These are phyloP conservation scores for Sphaerulina musiva DNA, from an alignment of 2,329 filamentous ascomycete genomes.

Conservation along the genomic window DNA sequence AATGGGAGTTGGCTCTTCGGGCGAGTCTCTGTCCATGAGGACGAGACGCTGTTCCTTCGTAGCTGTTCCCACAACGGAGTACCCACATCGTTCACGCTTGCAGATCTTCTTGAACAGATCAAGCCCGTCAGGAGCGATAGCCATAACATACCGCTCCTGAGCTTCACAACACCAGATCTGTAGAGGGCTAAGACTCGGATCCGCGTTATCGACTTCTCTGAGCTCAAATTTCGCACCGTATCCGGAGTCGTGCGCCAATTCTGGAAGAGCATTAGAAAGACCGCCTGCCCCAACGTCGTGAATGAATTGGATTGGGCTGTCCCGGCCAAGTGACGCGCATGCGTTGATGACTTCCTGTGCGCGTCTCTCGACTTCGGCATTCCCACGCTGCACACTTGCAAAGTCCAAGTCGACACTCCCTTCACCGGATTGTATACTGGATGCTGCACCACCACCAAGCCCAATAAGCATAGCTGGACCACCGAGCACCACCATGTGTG, in stretches of 20 bases:
- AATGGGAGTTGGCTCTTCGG: constrained; percentile 68
- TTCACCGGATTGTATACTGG: constrained; percentile 80
- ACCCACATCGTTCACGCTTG: constrained; percentile 81
- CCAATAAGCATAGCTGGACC: constrained; percentile 97
- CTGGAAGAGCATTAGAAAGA: constrained; percentile 74
- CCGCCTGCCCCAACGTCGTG: constrained; percentile 96
- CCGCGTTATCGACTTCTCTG: constrained; percentile 85
- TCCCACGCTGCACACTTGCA: constrained; percentile 92
- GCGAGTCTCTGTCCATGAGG: constrained; percentile 72
- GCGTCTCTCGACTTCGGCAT: constrained; percentile 89
- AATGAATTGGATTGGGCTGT: constrained; percentile 92
- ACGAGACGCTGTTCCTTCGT: constrained; percentile 67
- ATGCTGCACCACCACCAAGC: constrained; percentile 89
- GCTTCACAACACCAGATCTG: constrained; percentile 98
- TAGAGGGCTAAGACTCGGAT: constrained; percentile 85
- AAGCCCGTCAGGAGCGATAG: constrained; percentile 73
- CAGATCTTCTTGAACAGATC: constrained; percentile 64
- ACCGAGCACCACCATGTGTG: constrained; percentile 84
- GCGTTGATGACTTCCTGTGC: constrained; percentile 98
- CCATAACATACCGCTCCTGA: constrained; percentile 90
- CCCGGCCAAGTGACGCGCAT: constrained; percentile 72
- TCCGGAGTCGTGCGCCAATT: constrained; percentile 85
- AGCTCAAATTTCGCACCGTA: constrained; percentile 88
- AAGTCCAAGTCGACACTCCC: constrained; percentile 90
- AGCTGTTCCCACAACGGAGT: constrained; percentile 81